Evolutionary conservation across 176 grass and related monocot genomes (phyloP).

Genomic region (Zea mays): Zm-B73-REFERENCE-NAM-5.0 NC_050098.1:177889001-177889500

Average conservation of each 20-base stretch:
- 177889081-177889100: slow-evolving; percentile 61
- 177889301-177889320: slow-evolving; percentile 67
- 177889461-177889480: slow-evolving; percentile 15
- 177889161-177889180: slow-evolving; percentile 72
- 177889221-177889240: slow-evolving; percentile 30
- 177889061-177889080: slow-evolving; percentile 61
- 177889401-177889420: slow-evolving; percentile 66
- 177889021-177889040: neutral
- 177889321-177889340: slow-evolving; percentile 51
- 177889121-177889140: slow-evolving; percentile 87
- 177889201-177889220: slow-evolving; percentile 64
- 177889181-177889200: slow-evolving; percentile 61
- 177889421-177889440: slow-evolving; percentile 42
- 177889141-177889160: slow-evolving; percentile 90
- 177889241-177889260: slow-evolving; percentile 6
- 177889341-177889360: slow-evolving; percentile 49
- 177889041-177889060: slow-evolving; percentile 19
- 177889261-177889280: slow-evolving; percentile 6
- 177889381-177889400: slow-evolving; percentile 49
- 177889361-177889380: slow-evolving; percentile 45
- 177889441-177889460: slow-evolving; percentile 23
- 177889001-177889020: neutral
- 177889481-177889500: slow-evolving; percentile 48
- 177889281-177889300: neutral
- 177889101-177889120: slow-evolving; percentile 77